A percentile compares a stretch with the other conserved stretches of the same genome.
Evolutionary conservation across 192 early-diverging fungal species (phyloP).

Genomic region (Coemansia sp.): DNA sequence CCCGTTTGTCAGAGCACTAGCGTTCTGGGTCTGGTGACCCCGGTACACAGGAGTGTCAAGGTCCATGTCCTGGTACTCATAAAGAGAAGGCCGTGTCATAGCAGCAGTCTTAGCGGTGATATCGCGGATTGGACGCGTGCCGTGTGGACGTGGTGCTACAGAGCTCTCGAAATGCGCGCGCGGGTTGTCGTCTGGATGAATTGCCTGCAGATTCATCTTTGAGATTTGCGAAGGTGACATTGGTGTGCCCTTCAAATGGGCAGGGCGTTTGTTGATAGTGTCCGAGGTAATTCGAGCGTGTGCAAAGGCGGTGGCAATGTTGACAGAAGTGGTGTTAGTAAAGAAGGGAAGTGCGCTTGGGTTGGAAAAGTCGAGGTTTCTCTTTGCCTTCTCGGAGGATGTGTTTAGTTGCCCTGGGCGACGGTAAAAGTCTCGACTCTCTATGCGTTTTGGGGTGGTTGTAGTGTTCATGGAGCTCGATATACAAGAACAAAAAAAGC

Average conservation of each 20-base stretch:
- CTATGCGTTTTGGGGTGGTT: constrained; percentile 28
- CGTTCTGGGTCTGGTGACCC: constrained; percentile 3
- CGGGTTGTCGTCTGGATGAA: constrained; percentile 25
- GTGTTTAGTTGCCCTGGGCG: constrained; percentile 47
- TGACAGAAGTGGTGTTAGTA: constrained; percentile 53
- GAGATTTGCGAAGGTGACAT: constrained; percentile 53
- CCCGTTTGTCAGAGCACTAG: constrained; percentile 17
- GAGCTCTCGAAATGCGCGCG: constrained; percentile 32
- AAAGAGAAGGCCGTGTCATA: neutral
- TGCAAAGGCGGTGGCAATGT: constrained; percentile 56
- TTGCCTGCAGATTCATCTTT: constrained; percentile 30
- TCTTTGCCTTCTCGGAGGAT: constrained; percentile 43
- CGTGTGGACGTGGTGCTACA: constrained; percentile 23
- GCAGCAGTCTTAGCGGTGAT: constrained; percentile 22
- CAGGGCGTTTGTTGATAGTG: constrained; percentile 42
- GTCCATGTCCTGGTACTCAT: constrained; percentile 27
- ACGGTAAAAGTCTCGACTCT: constrained; percentile 49
- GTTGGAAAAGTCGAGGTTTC: constrained; percentile 11
- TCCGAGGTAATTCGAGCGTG: constrained; percentile 49
- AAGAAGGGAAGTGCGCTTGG: constrained; percentile 19
- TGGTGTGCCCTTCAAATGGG: constrained; percentile 46
- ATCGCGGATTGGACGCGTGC: constrained; percentile 36
- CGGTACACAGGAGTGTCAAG: constrained; percentile 15
- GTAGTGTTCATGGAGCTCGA: constrained; percentile 32
- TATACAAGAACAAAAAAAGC: neutral